Evolutionary conservation across 306 rosid species (phyloP), one percentile per base, ranked within the genome.

Genomic region (Vachellia pachyceras): DNA sequence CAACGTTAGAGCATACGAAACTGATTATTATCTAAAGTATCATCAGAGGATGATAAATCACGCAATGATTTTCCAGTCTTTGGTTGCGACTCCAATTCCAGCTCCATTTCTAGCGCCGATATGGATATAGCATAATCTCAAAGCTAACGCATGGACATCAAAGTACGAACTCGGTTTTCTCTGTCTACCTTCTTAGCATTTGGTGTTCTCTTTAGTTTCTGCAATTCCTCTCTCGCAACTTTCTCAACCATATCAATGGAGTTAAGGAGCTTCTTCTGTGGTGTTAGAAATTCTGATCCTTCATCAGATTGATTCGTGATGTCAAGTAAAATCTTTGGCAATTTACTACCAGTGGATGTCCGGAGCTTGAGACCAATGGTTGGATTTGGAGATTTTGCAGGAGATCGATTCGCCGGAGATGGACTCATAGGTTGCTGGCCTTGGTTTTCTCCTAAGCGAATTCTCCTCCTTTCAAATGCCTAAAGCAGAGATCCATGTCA

Each of bases 111-210:
- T 79, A 36, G 18, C 40, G 2, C 14, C 18, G 7, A 12, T 52
- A 6, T n/a, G 60, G n/a, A 52, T 52, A 52, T 7, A 55, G 29
- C 60, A 20, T 7, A 12, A 18, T 29, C 23, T 55, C 61, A 73
- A 79, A 80, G 64, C 90, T 87, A 95, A 72, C 99, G 92, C 97
- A 95, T 89, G 1, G 99, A 89, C 99, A 91, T 91, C 82, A 95
- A 79, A 0, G 96, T 93, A 0, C 88, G 85, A 5, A 93, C 90
- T 13, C 87, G 77, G 68, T 83, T 90, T 45, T 91, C 90, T 40
- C 97, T 88, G 80, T 93, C 99, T 0, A 91, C 97, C 70, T 79
- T 93, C 85, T 89, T 93, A 0, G 97, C 98, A 1, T 83, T 81
- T 0, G 98, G 96, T 1, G 99, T 93, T 69, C 87, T 84, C 80